phyloP scores from a whole-genome alignment of 768 basidiomycete species.

The Mycena vulgaris region DNA sequence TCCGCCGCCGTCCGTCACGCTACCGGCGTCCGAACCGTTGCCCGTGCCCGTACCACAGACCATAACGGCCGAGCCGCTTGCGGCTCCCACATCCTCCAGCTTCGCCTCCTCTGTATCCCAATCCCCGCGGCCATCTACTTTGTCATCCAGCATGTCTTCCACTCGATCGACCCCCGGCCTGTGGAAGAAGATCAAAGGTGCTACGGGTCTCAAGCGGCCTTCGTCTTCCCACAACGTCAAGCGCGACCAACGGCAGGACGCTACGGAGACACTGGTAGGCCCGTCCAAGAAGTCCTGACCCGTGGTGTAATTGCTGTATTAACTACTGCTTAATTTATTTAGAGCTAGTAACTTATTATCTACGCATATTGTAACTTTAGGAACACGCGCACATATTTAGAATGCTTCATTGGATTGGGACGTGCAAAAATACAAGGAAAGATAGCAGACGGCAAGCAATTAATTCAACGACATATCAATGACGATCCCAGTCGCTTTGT shows the following conservation, averaged over 20 bases:
- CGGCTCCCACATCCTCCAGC: constrained; percentile 18
- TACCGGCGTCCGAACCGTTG: background rate
- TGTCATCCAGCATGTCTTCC: constrained; percentile 30
- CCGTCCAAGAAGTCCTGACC: background rate
- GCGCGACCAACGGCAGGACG: background rate
- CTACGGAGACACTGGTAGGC: background rate
- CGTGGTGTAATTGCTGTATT: background rate
- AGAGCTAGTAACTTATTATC: background rate
- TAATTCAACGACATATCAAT: constrained; percentile 54
- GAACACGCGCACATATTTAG: background rate
- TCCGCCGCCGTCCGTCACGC: constrained; percentile 5
- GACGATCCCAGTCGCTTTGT: constrained; percentile 69
- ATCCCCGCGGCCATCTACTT: background rate
- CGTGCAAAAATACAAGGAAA: constrained; percentile 24
- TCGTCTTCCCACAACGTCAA: background rate
- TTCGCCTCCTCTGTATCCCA: constrained; percentile 12
- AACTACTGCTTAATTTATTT: too few species aligned
- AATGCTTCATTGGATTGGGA: constrained; percentile 11
- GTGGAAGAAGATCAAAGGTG: constrained; percentile 54
- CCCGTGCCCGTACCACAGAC: background rate
- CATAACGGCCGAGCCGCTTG: constrained; percentile 22
- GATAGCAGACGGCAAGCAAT: background rate
- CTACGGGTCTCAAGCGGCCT: constrained; percentile 23
- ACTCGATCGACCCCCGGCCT: constrained; percentile 43
- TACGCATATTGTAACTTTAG: constrained; percentile 15